A percentile compares a stretch with the other conserved stretches of the same genome.
These are phyloP conservation scores for Anaeramoeba flamelloides DNA, from an alignment of 78 protist species.

Conservation along the genomic window DNA sequence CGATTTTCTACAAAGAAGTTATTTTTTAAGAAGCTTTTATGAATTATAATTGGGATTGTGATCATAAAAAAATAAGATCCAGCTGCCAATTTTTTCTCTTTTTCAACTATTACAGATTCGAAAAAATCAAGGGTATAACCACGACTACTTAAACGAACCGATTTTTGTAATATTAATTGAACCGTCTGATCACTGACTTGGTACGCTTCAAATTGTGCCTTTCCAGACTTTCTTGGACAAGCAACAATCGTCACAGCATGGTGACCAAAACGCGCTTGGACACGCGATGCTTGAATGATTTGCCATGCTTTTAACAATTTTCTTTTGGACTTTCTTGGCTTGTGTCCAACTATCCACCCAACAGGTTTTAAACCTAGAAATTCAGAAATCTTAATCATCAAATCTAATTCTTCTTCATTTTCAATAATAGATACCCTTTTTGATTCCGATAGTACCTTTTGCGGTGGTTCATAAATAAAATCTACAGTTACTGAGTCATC, in stretches of 20 bases:
- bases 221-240: neutral
- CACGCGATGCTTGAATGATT: neutral
- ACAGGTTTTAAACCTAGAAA: neutral
- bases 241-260: neutral
- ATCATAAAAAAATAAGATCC: neutral
- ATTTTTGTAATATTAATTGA: neutral
- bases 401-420: neutral
- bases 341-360: neutral
- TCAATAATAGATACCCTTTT: neutral
- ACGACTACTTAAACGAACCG: neutral
- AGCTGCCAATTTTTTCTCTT: neutral
- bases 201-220: neutral
- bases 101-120: neutral
- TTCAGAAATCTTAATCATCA: neutral
- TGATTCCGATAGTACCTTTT: neutral
- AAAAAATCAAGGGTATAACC: neutral
- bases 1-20: neutral
- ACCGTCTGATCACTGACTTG: neutral
- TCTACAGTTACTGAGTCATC: slow-evolving; percentile 1
- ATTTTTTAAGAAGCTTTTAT: neutral
- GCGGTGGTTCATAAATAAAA: slow-evolving; percentile 1
- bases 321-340: neutral
- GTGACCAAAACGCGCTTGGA: neutral
- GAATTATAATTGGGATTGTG: neutral
- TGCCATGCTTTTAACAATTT: neutral